Evolutionary conservation across 805 yeast species (phyloP).

Genomic region (Yamadazyma olivae): DNA sequence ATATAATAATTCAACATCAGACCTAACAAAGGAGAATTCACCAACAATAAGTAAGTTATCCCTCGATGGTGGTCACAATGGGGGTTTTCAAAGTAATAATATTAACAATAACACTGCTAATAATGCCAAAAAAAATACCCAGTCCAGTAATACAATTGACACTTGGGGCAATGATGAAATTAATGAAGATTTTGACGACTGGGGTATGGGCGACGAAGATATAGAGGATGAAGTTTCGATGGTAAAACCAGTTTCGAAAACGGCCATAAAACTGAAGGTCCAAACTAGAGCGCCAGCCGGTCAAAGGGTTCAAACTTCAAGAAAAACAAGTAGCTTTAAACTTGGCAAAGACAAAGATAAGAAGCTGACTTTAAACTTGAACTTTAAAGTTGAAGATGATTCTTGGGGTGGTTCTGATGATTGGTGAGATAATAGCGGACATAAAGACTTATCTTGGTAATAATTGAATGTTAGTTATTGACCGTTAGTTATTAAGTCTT

Average conservation of each 20-base stretch:
- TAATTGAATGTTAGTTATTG: too few species aligned
- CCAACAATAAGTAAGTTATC: slow-evolving; percentile 3
- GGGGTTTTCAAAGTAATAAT: too few species aligned
- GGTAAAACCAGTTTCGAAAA: not conserved
- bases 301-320: slow-evolving; percentile 3
- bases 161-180: not conserved
- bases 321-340: slow-evolving; percentile 18
- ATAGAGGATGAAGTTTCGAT: slow-evolving; percentile 6
- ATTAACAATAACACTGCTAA: not conserved
- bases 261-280: not conserved
- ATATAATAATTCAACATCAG: slow-evolving; percentile 19
- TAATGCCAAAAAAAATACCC: too few species aligned
- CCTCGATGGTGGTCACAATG: too few species aligned
- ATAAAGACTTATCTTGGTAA: not conserved
- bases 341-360: slow-evolving; percentile 18
- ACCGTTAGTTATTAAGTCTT: too few species aligned
- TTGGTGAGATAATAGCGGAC: slow-evolving; percentile 22
- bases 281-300: slow-evolving; percentile 1
- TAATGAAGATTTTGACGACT: slow-evolving; percentile 24
- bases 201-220: slow-evolving; percentile 14
- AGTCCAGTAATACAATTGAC: not conserved
- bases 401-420: slow-evolving; percentile 26
- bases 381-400: slow-evolving; percentile 24
- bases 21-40: slow-evolving; percentile 2
- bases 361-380: slow-evolving; percentile 24